phyloP scores from a whole-genome alignment of 768 basidiomycete genomes.

The Podaxis sp. region DNA sequence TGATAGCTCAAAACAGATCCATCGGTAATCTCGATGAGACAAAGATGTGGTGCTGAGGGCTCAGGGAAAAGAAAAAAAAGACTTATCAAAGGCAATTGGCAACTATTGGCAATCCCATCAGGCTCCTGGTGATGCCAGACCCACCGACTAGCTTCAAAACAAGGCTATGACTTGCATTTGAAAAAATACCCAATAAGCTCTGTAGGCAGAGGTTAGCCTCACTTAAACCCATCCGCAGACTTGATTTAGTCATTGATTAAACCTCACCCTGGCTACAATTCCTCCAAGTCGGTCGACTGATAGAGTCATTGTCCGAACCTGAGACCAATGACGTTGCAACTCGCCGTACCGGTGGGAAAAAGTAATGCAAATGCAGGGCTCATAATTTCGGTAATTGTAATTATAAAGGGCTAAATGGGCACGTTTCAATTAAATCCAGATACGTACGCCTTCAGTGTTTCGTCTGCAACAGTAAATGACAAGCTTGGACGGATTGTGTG shows the following conservation, averaged over 20 bases:
- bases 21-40: not conserved
- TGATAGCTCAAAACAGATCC: not conserved
- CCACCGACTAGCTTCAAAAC: too few species aligned
- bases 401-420: not conserved
- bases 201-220: too few species aligned
- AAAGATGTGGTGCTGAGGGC: not conserved
- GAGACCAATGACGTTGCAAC: not conserved
- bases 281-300: too few species aligned
- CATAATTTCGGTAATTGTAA: not conserved
- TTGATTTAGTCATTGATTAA: too few species aligned
- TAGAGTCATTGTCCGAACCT: not conserved
- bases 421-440: not conserved
- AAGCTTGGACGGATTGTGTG: not conserved
- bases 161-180: too few species aligned
- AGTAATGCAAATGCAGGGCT: not conserved
- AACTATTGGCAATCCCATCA: too few species aligned
- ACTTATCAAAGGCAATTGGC: not conserved
- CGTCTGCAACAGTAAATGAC: not conserved
- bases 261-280: not conserved
- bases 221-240: too few species aligned
- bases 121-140: too few species aligned
- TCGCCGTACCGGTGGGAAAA: not conserved
- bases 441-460: too few species aligned
- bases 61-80: not conserved
- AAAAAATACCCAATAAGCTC: too few species aligned